Evolutionary conservation across 805 yeast species (phyloP), one percentile per base, ranked within the genome.

Genomic region (Vanderwaltozyma yarrowii): DNA sequence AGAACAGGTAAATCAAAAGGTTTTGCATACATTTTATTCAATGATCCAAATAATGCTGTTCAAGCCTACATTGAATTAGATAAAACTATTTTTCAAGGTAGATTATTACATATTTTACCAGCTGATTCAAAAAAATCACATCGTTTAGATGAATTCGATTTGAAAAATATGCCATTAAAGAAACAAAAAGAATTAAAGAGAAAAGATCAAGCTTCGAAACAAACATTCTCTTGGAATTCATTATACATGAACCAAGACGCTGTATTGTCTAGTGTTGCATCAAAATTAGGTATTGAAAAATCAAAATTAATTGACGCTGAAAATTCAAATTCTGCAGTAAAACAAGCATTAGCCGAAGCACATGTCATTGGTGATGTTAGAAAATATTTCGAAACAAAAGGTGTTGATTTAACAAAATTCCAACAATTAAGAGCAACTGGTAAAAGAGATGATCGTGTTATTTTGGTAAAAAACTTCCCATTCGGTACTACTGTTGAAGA

Each of bases 271-370:
- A 80, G 92, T 38, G 92, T 87, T 31, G 96, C 97, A 2, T 58
- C 74, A 7, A 80, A 81, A 50, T 62, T 92, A 61, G 97, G 97
- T 7, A 67, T 92, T 35, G 58, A 77, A 20, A 92, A 89, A 60
- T 70, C 92, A 7, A 85, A 86, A 40, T 70, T 92, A 52, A 73
- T 92, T 43, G 94, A 92, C 58, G 89, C 96, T 1, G 82, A 85
- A 49, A 84, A 78, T 46, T 72, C 94, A 7, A 78, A 71, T 42
- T 81, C 95, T 37, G 96, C 95, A 1, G 97, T 92, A 12, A 85
- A 88, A 56, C 97, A 88, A 61, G 97, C 98, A 0, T 71, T 92
- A 45, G 97, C 98, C 0, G 98, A 92, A 64, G 94, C 96, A 2
- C 92, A 87, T 54, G 95, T 88, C 14, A 79, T 92, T 52, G 92